Base-by-base conservation (phyloP, 106 monocot genomes). In the Narthecium ossifragum region DNA sequence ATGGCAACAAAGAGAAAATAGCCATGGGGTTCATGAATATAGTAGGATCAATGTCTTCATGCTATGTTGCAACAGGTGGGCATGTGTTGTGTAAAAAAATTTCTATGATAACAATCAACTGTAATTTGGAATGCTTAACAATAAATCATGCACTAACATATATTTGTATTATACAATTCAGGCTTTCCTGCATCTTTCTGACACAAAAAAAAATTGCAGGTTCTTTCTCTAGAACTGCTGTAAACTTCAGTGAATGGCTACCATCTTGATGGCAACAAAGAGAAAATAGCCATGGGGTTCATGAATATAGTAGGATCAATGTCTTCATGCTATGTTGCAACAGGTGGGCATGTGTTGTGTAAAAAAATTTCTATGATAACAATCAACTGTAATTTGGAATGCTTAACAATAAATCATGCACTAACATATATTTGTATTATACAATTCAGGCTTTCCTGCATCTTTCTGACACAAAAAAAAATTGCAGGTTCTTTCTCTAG, bases 1-100 rank as follows among this genome's bases (percentile, higher is more conserved):
- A 92, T 68, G 92, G 87, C 13, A 88, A 88, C 59, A 84, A 87
- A 59, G 92, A 93, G 62, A 93, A 88, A 88, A 12, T 88, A 26
- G 84, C 92, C 5, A 93, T 93, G 78, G 92, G 92, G 0, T 71
- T 65, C 62, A 88, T 85, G 84, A 93, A 93, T 34, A 56, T 88
- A 47, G 77, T 71, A 28, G 92, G 92, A 56, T 93, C 92, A 34
- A 15, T 93, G 27, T 81, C 92, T 4, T 93, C 92, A 25, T 93
- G 92, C 23, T 93, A 93, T 69, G 78, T 79, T 45, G 84, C 92
- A 34, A 93, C 92, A 59, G 88, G 88, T 83, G 45, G 73, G 24
- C n/a, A n/a, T n/a, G n/a, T n/a, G n/a, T n/a, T n/a, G n/a, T n/a
- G n/a, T 39, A 22, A 5, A 40, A 38, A 31, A 1, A 24, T 13